These are phyloP conservation scores for Herpetospermum pedunculosum DNA, from an alignment of 306 rosid genomes.

Conservation along the genomic window DNA sequence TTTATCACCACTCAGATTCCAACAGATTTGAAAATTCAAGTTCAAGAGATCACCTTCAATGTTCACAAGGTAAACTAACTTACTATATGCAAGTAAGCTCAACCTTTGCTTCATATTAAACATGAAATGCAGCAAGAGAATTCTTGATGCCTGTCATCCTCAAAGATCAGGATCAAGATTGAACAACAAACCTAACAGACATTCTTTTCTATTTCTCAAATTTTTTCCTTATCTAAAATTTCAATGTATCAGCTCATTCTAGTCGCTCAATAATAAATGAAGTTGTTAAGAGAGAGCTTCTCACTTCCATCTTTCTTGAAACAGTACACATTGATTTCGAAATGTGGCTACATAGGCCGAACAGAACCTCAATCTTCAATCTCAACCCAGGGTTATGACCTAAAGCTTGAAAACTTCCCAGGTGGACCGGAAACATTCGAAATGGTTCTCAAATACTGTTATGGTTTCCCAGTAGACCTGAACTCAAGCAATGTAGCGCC, in stretches of 20 bases:
- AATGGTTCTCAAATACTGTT: constrained; percentile 65
- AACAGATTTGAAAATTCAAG: constrained; percentile 59
- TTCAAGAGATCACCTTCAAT: constrained; percentile 51
- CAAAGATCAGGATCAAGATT: not conserved
- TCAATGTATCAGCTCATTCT: not conserved
- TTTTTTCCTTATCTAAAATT: not conserved
- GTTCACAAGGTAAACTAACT: constrained; percentile 74
- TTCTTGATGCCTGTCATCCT: not conserved
- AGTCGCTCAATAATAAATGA: not conserved
- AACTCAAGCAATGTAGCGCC: constrained; percentile 56
- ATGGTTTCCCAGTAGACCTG: constrained; percentile 72
- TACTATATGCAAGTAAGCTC: not conserved
- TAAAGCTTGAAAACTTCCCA: constrained; percentile 78
- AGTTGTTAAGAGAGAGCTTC: not conserved
- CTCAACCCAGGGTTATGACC: constrained; percentile 30
- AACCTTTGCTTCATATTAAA: constrained; percentile 6
- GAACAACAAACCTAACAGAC: not conserved
- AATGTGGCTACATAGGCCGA: constrained; percentile 73
- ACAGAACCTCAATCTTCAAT: constrained; percentile 41
- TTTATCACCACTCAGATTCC: constrained; percentile 67
- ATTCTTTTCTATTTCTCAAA: not conserved
- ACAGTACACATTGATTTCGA: constrained; percentile 74
- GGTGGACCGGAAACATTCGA: constrained; percentile 72
- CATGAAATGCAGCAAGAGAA: not conserved
- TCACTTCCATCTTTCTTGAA: constrained; percentile 19